phyloP scores from a whole-genome alignment of 1,284 basidiomycete genomes.

The Coniferiporia weirii region DNA sequence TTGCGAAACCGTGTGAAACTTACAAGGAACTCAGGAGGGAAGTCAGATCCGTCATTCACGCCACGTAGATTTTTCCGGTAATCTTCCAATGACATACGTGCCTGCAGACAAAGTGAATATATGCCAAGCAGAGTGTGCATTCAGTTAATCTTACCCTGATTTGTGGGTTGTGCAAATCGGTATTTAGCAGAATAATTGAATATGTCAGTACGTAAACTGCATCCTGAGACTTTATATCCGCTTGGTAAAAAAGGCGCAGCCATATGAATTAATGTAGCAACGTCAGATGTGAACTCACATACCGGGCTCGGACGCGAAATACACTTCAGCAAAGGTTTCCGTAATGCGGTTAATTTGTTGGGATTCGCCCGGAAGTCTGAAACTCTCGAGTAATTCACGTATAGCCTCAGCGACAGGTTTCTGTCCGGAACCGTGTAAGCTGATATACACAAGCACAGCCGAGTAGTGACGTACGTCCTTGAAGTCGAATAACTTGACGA shows the following conservation, averaged over 20 bases:
- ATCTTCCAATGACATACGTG: slow-evolving; percentile 95
- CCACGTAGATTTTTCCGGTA: slow-evolving; percentile 91
- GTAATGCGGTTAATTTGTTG: slow-evolving; percentile 95
- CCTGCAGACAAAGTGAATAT: slow-evolving; percentile 41
- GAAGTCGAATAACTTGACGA: slow-evolving; percentile 90
- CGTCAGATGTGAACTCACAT: slow-evolving; percentile 21
- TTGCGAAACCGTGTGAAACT: slow-evolving; percentile 22
- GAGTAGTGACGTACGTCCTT: slow-evolving; percentile 55
- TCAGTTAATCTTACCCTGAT: slow-evolving; percentile 54
- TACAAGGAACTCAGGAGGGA: slow-evolving; percentile 83
- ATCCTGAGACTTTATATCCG: slow-evolving; percentile 87
- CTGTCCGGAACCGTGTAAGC: slow-evolving; percentile 36
- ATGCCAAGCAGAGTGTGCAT: not conserved
- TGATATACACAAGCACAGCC: slow-evolving; percentile 4
- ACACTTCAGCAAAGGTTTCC: slow-evolving; percentile 89
- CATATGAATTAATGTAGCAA: not conserved
- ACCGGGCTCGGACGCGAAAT: slow-evolving; percentile 84
- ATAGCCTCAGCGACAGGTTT: slow-evolving; percentile 94
- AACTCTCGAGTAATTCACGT: slow-evolving; percentile 90
- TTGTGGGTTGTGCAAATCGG: slow-evolving; percentile 97
- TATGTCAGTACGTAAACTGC: slow-evolving; percentile 93
- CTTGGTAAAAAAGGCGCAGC: slow-evolving; percentile 31
- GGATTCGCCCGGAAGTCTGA: slow-evolving; percentile 92
- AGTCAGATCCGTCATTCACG: slow-evolving; percentile 85
- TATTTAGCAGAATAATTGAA: slow-evolving; percentile 98